phyloP scores from a whole-genome alignment of 306 rosid genomes.

The Bauhinia variegata region DNA sequence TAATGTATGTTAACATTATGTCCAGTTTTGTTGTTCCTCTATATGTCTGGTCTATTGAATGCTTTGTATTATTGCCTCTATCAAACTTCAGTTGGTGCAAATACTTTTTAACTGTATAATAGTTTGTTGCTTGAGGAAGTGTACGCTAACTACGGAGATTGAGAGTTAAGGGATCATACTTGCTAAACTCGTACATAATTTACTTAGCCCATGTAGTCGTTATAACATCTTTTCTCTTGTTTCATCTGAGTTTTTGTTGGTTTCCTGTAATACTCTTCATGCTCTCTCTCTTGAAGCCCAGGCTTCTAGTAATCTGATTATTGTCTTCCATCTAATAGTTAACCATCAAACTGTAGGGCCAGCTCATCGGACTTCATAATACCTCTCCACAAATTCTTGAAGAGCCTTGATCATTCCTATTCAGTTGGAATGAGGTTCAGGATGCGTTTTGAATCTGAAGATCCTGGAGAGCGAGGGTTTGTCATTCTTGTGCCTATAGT shows the following conservation, averaged over 20 bases:
- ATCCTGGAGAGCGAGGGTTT: conserved; percentile 86
- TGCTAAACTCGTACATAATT: background rate
- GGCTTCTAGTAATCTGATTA: background rate
- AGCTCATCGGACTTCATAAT: conserved; percentile 82
- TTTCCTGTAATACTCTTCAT: background rate
- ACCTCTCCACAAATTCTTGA: conserved; percentile 67
- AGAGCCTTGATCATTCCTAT: conserved; percentile 66
- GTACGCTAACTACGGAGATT: background rate
- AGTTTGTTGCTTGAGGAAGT: background rate
- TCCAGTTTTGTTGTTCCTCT: background rate
- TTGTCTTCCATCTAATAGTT: background rate
- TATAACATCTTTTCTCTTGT: background rate
- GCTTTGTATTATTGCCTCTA: background rate
- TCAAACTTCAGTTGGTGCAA: background rate
- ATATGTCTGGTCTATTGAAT: background rate
- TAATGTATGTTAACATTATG: background rate
- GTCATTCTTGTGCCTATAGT: conserved; percentile 9
- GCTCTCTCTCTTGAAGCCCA: background rate
- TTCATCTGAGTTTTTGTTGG: background rate
- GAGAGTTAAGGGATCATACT: background rate
- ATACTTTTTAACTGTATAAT: background rate
- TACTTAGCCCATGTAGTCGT: background rate
- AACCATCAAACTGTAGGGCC: conserved; percentile 51
- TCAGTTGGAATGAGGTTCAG: conserved; percentile 89
- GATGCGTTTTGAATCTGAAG: conserved; percentile 90